Conservation (phyloP, 2,329 filamentous ascomycete species). For the Penicillium paneum region DNA sequence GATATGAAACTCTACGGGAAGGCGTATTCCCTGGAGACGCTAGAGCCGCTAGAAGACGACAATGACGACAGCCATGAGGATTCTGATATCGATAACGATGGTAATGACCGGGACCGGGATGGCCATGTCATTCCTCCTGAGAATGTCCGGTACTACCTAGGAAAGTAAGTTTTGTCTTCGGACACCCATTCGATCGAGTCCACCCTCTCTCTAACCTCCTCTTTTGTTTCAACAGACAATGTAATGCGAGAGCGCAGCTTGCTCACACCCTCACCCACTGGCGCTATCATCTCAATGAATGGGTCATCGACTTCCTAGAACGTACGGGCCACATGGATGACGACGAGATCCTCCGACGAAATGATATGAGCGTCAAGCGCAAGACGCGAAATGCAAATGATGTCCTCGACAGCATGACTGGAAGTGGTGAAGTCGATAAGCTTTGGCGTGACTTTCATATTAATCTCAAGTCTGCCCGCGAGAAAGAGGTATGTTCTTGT, state of each 20-base stretch:
- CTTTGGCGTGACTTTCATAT: constrained; percentile 66
- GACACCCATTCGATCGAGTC: no score
- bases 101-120: constrained; percentile 41
- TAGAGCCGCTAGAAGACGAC: constrained; percentile 60
- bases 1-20: constrained; percentile 62
- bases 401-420: constrained; percentile 64
- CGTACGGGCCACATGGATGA: constrained; percentile 57
- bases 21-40: constrained; percentile 62
- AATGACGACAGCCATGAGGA: constrained; percentile 41
- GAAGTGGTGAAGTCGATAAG: constrained; percentile 55
- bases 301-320: constrained; percentile 62
- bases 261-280: constrained; percentile 73
- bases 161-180: constrained; percentile 39
- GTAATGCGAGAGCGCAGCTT: constrained; percentile 63
- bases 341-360: constrained; percentile 58
- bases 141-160: constrained; percentile 51
- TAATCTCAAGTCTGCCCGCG: constrained; percentile 58
- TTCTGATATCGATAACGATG: constrained; percentile 31
- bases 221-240: constrained; percentile 41
- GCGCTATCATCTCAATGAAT: constrained; percentile 70
- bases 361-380: constrained; percentile 59
- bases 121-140: constrained; percentile 47
- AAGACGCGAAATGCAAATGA: constrained; percentile 59
- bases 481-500: constrained; percentile 41
- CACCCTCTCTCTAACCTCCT: neutral